Percentiles rank a stretch among this genome's conserved stretches.
These are phyloP conservation scores for Ustilago tritici DNA, from an alignment of 1,284 basidiomycete genomes.

Conservation along the genomic window DNA sequence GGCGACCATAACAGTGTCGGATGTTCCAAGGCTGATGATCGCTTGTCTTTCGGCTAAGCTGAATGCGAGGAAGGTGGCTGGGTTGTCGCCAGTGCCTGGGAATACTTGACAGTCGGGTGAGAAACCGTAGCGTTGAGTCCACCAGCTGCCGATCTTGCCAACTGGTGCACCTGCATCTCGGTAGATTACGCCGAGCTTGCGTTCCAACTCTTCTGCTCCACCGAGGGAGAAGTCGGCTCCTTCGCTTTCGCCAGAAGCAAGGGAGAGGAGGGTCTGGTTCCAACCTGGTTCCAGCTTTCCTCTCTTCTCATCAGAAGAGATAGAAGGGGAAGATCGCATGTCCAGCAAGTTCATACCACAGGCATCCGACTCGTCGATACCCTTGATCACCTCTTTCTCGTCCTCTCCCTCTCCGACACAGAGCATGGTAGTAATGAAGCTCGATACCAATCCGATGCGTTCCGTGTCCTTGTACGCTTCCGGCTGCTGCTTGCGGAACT, in stretches of 20 bases:
- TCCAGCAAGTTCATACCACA: conserved; percentile 87
- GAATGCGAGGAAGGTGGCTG: conserved; percentile 84
- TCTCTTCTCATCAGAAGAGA: conserved; percentile 74
- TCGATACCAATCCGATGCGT: conserved; percentile 83
- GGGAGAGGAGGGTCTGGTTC: conserved; percentile 52
- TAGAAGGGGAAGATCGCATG: conserved; percentile 75
- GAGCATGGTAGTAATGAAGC: conserved; percentile 84
- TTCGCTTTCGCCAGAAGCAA: conserved; percentile 71
- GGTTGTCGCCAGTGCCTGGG: conserved; percentile 91
- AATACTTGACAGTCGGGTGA: conserved; percentile 81
- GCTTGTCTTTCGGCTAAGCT: conserved; percentile 80
- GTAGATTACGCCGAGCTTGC: conserved; percentile 81
- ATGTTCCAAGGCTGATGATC: conserved; percentile 89
- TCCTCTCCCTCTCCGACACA: conserved; percentile 71
- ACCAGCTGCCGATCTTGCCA: conserved; percentile 79
- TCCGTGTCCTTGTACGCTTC: conserved; percentile 77
- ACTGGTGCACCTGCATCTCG: conserved; percentile 79
- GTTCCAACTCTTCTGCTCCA: conserved; percentile 75
- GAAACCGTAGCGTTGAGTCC: conserved; percentile 82
- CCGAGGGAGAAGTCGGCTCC: conserved; percentile 36
- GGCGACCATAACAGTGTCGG: conserved; percentile 86
- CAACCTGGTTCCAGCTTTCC: conserved; percentile 52
- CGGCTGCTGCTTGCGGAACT: conserved; percentile 75
- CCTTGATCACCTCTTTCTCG: conserved; percentile 73
- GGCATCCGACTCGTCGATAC: conserved; percentile 78